A percentile compares a stretch with the other conserved stretches of the same genome.
These are phyloP conservation scores for Clonostachys solani DNA, from an alignment of 2,329 filamentous ascomycete species.

Conservation along the genomic window DNA sequence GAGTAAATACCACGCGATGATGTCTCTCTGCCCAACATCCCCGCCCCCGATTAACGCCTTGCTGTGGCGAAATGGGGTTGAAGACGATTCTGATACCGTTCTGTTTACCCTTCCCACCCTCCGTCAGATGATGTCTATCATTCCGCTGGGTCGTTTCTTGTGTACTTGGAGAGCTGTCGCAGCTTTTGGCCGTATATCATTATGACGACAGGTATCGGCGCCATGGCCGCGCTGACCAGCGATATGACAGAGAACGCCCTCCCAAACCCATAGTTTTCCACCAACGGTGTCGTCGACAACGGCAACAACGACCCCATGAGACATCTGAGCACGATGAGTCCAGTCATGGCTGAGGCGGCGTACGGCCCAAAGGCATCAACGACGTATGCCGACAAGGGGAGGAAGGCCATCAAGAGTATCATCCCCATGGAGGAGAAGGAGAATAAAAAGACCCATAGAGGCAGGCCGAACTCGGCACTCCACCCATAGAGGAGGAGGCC, in stretches of 20 bases:
- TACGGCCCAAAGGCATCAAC: constrained; percentile 53
- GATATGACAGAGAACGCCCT: constrained; percentile 43
- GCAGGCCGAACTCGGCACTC: constrained; percentile 35
- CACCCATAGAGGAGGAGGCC: constrained; percentile 45
- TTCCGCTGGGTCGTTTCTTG: neutral
- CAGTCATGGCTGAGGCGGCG: constrained; percentile 53
- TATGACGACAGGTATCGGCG: constrained; percentile 45
- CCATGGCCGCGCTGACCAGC: constrained; percentile 31
- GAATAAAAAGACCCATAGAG: constrained; percentile 35
- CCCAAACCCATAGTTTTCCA: constrained; percentile 44
- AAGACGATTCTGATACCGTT: too few species aligned
- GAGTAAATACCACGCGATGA: too few species aligned
- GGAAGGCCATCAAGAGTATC: constrained; percentile 35
- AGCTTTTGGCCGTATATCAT: constrained; percentile 45
- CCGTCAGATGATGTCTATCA: too few species aligned
- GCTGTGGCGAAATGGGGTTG: too few species aligned
- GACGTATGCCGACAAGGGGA: constrained; percentile 50
- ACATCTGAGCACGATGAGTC: constrained; percentile 49
- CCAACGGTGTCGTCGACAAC: constrained; percentile 41
- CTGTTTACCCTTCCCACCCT: too few species aligned
- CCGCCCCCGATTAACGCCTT: too few species aligned
- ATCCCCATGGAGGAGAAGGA: constrained; percentile 38
- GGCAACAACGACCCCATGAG: constrained; percentile 54
- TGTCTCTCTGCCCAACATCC: too few species aligned
- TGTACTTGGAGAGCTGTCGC: constrained; percentile 34